Evolutionary conservation across 108 stramenopile species (phyloP), one percentile per base, ranked within the genome.

Genomic region (Skeletonema costatum): DNA sequence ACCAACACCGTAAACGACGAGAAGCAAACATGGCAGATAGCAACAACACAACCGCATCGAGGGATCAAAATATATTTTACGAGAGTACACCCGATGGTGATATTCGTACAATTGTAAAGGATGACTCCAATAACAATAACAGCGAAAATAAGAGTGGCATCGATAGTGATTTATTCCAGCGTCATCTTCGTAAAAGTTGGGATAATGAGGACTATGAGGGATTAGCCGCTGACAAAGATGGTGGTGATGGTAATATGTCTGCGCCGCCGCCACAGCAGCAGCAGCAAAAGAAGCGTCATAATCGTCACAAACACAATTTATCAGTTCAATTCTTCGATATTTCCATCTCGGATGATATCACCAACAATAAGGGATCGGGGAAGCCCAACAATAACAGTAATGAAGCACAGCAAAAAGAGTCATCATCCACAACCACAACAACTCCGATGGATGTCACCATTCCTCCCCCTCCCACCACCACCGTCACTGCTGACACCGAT

Each of bases 261-360:
- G n/a, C 50, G 7, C 16, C 46, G n/a, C n/a, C 46, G 12, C 50
- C 50, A 51, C 10, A 51, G 19, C 50, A 51, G 5, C 25, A 25
- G 25, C 25, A 25, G 25, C 25, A 25, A 25, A 25, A 25, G 25
- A 25, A 25, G 39, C 2, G 16, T 21, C 21, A 25, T 10, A 41
- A 31, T 35, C 70, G 70, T 25, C 70, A 71, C 70, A 71, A 60
- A 38, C 56, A 71, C 35, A 60, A 71, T 36, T 60, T 71, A 17
- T 71, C 70, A 21, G 32, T 71, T 60, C 70, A 71, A 32, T 71
- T 71, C 32, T 41, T 38, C 2, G 73, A 74, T 48, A 50, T 74
- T 65, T 65, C 73, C 25, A 74, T 74, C 32, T 74, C 73, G 50
- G 73, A 32, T 42, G 62, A 32, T 63, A 44, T 17, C n/a, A 2